Percentiles rank a stretch among this genome's conserved stretches.
phyloP scores from a whole-genome alignment of 1,139 yeast genomes.

The Diutina mesorugosa region DNA sequence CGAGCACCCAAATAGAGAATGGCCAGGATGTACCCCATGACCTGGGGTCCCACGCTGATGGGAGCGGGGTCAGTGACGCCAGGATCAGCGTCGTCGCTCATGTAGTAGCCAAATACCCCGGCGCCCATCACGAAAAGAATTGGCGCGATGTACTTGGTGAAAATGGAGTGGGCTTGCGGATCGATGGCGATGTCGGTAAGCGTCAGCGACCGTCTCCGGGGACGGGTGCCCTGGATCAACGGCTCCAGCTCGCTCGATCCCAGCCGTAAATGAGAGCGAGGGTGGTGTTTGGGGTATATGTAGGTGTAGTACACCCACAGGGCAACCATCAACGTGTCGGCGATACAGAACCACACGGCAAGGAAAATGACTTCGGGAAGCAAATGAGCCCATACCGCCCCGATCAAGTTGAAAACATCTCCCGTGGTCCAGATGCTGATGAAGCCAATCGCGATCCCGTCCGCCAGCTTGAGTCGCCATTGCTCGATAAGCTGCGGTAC shows the following conservation, averaged over 20 bases:
- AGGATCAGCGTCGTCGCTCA: constrained; percentile 15
- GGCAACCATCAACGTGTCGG: constrained; percentile 48
- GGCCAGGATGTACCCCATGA: constrained; percentile 65
- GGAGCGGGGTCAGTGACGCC: constrained; percentile 1
- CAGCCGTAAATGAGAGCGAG: constrained; percentile 3
- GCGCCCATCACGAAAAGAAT: constrained; percentile 51
- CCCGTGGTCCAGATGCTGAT: constrained; percentile 64
- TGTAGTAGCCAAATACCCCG: constrained; percentile 50
- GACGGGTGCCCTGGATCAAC: constrained; percentile 1
- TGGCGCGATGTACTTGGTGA: constrained; percentile 45
- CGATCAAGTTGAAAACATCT: constrained; percentile 54
- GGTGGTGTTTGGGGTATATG: constrained; percentile 26
- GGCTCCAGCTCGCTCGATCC: not conserved
- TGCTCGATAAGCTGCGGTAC: constrained; percentile 75
- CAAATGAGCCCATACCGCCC: constrained; percentile 60
- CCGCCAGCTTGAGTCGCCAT: constrained; percentile 68
- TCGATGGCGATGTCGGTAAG: constrained; percentile 33
- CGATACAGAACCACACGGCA: constrained; percentile 66
- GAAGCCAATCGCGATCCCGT: constrained; percentile 65
- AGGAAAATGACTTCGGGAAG: constrained; percentile 58
- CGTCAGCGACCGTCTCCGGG: constrained; percentile 25
- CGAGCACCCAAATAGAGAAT: constrained; percentile 61
- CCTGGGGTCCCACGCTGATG: constrained; percentile 47
- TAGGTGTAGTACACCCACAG: constrained; percentile 48
- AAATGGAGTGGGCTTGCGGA: constrained; percentile 29